Evolutionary conservation across 495 filamentous ascomycete species (phyloP).

Genomic region (Cercophora samala): DNA sequence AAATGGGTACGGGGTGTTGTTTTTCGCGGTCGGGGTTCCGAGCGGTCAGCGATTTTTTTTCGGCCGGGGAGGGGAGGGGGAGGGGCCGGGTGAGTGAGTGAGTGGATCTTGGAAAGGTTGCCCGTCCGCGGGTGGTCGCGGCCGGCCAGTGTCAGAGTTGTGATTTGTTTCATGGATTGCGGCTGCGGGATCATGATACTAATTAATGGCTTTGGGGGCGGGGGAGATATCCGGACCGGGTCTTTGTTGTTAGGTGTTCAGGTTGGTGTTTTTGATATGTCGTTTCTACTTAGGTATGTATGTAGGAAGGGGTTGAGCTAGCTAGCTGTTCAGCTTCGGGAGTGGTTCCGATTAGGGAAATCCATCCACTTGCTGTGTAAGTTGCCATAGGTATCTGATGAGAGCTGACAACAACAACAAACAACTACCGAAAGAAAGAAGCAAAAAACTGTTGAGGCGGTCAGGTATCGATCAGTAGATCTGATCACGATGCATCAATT

Average conservation of each 20-base stretch:
- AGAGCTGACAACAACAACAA: neutral
- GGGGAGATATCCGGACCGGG: neutral
- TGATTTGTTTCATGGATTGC: neutral
- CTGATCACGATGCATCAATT: neutral
- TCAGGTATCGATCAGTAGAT: neutral
- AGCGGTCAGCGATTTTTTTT: no score
- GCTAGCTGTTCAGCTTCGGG: neutral
- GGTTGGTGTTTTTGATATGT: neutral
- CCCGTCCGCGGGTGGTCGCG: no score
- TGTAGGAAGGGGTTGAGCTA: no score
- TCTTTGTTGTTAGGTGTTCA: no score
- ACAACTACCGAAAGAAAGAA: neutral
- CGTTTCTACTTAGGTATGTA: no score
- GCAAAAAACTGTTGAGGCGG: neutral
- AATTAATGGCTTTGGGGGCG: no score
- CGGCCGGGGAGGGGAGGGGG: no score
- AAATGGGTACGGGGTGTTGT: no score
- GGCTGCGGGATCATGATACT: neutral
- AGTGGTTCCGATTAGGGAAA: neutral
- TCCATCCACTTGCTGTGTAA: neutral
- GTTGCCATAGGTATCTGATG: neutral
- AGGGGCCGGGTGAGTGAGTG: no score
- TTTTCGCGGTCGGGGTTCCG: no score
- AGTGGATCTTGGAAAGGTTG: no score
- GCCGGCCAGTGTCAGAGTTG: neutral